Evolutionary conservation across 768 basidiomycete genomes (phyloP).

Genomic region (Suillus weaverae): DNA sequence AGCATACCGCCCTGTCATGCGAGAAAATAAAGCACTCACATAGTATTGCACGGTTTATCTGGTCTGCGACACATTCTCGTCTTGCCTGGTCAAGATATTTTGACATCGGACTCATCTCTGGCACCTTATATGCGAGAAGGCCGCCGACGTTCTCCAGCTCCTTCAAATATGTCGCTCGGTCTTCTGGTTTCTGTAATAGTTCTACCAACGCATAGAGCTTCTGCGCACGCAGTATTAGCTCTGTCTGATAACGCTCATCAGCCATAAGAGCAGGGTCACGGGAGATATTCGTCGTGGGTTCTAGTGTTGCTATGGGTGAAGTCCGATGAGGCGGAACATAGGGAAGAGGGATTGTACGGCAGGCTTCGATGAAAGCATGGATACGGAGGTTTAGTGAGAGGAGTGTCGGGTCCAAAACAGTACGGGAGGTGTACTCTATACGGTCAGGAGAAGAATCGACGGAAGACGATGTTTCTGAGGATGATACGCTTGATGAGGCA

Average conservation of each 20-base stretch:
- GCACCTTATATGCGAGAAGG: constrained; percentile 79
- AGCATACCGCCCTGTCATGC: not conserved
- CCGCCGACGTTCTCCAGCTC: constrained; percentile 77
- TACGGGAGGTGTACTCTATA: constrained; percentile 53
- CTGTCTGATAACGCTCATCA: constrained; percentile 43
- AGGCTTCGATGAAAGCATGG: constrained; percentile 82
- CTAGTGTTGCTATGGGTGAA: constrained; percentile 11
- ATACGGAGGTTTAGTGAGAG: constrained; percentile 84
- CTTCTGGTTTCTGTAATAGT: constrained; percentile 51
- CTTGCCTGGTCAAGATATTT: constrained; percentile 76
- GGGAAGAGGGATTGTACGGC: constrained; percentile 67
- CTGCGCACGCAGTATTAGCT: constrained; percentile 57
- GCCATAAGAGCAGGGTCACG: constrained; percentile 31
- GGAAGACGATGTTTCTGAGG: constrained; percentile 14
- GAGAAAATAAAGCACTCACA: constrained; percentile 46
- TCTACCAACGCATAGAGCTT: constrained; percentile 67
- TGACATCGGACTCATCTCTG: constrained; percentile 73
- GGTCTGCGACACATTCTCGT: constrained; percentile 81
- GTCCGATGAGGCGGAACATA: constrained; percentile 31
- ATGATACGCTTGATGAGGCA: constrained; percentile 19
- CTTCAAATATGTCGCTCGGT: constrained; percentile 59
- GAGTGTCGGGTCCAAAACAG: constrained; percentile 72
- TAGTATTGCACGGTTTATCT: constrained; percentile 84
- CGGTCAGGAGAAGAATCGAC: constrained; percentile 32
- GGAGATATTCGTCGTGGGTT: constrained; percentile 16